phyloP scores from a whole-genome alignment of 108 stramenopile species.

The Cyclotella sp. region DNA sequence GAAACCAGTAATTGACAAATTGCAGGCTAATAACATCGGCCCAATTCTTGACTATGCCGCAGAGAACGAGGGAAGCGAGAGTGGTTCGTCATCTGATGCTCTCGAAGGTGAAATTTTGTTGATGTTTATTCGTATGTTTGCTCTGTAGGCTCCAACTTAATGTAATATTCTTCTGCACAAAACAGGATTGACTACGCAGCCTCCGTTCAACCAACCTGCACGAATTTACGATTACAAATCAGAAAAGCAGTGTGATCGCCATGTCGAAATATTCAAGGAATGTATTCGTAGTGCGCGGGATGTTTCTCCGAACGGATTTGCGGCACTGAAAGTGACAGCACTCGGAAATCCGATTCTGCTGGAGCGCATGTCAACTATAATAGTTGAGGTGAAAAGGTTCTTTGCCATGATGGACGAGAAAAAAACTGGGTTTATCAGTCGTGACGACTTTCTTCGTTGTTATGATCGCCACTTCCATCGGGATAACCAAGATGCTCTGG shows the following conservation, averaged over 20 bases:
- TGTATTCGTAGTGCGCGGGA: conserved; percentile 88
- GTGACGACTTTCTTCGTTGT: conserved; percentile 70
- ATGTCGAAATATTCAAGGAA: conserved; percentile 67
- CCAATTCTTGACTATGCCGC: conserved; percentile 98
- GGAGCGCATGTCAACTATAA: conserved; percentile 81
- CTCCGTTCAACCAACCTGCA: conserved; percentile 61
- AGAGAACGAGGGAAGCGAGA: conserved; percentile 71
- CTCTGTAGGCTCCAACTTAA: background rate
- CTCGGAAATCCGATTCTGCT: conserved; percentile 91
- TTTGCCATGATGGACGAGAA: conserved; percentile 73
- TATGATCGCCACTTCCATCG: conserved; percentile 18
- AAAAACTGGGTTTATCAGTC: conserved; percentile 58
- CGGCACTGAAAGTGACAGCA: conserved; percentile 96
- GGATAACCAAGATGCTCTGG: conserved; percentile 44
- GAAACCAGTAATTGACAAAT: conserved; percentile 60
- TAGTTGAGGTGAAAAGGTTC: conserved; percentile 72
- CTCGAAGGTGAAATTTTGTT: conserved; percentile 6
- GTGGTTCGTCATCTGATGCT: background rate
- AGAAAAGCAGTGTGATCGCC: conserved; percentile 85
- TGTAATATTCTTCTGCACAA: background rate
- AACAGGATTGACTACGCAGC: conserved; percentile 19
- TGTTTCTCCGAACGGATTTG: conserved; percentile 78
- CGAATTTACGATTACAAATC: conserved; percentile 81
- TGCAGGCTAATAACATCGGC: conserved; percentile 67
- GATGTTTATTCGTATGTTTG: background rate